A percentile compares a stretch with the other conserved stretches of the same genome.
phyloP scores from a whole-genome alignment of 2,329 filamentous ascomycete genomes.

The Aspergillus novoparasiticus region DNA sequence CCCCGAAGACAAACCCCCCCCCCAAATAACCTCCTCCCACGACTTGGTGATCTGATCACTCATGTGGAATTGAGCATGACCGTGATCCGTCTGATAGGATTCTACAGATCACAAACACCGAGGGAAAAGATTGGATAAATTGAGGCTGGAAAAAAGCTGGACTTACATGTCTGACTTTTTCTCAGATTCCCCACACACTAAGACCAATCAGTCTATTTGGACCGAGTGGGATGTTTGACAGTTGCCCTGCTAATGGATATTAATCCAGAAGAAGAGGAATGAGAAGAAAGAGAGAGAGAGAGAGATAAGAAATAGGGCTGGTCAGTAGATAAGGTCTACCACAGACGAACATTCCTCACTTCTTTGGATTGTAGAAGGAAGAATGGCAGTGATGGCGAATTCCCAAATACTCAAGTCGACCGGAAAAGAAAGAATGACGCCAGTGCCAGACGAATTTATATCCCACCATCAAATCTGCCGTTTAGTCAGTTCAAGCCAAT shows the following conservation, averaged over 20 bases:
- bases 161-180: conserved; percentile 4
- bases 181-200: conserved; percentile 13
- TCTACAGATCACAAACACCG: background rate
- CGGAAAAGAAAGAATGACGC: background rate
- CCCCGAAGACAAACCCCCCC: background rate
- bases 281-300: background rate
- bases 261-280: background rate
- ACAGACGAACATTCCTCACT: background rate
- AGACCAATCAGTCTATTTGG: conserved; percentile 11
- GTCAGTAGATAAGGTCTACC: background rate
- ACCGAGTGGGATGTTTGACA: conserved; percentile 17
- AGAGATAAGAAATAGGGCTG: background rate
- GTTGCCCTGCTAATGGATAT: conserved; percentile 5
- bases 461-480: background rate
- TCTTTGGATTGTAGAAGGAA: background rate
- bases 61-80: background rate
- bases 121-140: background rate
- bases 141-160: background rate
- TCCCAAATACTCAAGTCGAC: too few relatives aligned
- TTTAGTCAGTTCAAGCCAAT: background rate
- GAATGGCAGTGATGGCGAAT: background rate
- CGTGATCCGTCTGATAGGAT: background rate
- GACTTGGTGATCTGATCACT: background rate
- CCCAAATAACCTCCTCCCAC: background rate
- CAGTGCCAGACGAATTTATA: background rate